These are phyloP conservation scores for Furcasterigmium furcatum DNA, from an alignment of 2,329 filamentous ascomycete species.

Conservation along the genomic window DNA sequence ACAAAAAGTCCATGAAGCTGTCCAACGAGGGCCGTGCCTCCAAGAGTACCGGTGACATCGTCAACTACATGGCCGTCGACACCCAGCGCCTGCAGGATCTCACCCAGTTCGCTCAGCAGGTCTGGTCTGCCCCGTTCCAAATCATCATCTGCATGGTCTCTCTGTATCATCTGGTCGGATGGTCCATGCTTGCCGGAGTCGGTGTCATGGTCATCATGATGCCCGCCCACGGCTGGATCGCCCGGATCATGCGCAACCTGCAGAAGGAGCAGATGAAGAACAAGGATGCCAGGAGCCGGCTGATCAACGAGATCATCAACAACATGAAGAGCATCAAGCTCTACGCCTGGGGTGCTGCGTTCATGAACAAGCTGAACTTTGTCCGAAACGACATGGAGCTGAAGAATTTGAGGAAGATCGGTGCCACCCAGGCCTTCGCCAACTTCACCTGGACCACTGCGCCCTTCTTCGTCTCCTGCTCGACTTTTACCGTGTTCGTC, in stretches of 20 bases:
- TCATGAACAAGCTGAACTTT: slow-evolving; percentile 95
- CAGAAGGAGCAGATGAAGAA: slow-evolving; percentile 99
- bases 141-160: slow-evolving; percentile 95
- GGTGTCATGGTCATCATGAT: slow-evolving; percentile 97
- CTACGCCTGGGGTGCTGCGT: slow-evolving; percentile 94
- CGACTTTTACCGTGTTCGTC: slow-evolving; percentile 93
- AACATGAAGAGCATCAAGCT: slow-evolving; percentile 99
- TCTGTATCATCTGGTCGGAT: slow-evolving; percentile 89
- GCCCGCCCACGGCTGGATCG: slow-evolving; percentile 89
- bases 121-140: slow-evolving; percentile 97
- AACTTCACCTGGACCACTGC: slow-evolving; percentile 99
- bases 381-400: slow-evolving; percentile 95
- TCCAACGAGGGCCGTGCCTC: slow-evolving; percentile 88
- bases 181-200: slow-evolving; percentile 93
- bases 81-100: slow-evolving; percentile 93
- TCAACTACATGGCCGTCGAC: slow-evolving; percentile 99
- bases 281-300: slow-evolving; percentile 86
- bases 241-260: slow-evolving; percentile 86
- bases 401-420: slow-evolving; percentile 93
- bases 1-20: slow-evolving; percentile 82
- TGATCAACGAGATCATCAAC: slow-evolving; percentile 97
- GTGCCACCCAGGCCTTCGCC: slow-evolving; percentile 86
- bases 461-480: slow-evolving; percentile 95
- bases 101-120: slow-evolving; percentile 90
- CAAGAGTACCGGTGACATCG: slow-evolving; percentile 95